These are phyloP conservation scores for Calonectria pteridis DNA, from an alignment of 2,329 filamentous ascomycete species.

Conservation along the genomic window DNA sequence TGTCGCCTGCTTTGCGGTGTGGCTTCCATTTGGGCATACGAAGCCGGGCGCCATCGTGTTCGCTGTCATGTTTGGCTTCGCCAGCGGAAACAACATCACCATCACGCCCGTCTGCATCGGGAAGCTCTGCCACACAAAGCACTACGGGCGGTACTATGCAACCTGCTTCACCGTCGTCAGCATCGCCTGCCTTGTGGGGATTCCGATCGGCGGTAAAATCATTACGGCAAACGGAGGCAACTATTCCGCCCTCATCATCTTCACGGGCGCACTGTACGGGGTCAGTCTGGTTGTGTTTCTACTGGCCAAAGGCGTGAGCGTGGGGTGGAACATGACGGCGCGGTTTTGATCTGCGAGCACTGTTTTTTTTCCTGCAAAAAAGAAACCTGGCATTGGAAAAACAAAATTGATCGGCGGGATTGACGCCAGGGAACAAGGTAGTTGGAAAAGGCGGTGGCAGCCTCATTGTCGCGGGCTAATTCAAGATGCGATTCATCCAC, in stretches of 20 bases:
- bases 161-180: neutral
- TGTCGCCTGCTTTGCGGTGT: neutral
- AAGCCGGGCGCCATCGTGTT: neutral
- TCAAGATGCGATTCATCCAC: neutral
- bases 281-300: neutral
- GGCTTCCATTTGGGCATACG: neutral
- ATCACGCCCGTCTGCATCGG: neutral
- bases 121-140: neutral
- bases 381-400: neutral
- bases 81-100: neutral
- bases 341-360: neutral
- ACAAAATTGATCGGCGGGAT: neutral
- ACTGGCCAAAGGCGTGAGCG: neutral
- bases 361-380: neutral
- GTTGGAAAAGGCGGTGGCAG: neutral
- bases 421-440: neutral
- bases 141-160: neutral
- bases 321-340: neutral
- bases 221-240: neutral
- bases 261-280: neutral
- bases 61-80: neutral
- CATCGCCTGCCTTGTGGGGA: neutral
- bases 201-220: neutral
- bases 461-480: neutral
- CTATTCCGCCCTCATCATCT: neutral